Base-by-base conservation (phyloP, 371 early-diverging fungal species). In the Apophysomyces ossiformis region DNA sequence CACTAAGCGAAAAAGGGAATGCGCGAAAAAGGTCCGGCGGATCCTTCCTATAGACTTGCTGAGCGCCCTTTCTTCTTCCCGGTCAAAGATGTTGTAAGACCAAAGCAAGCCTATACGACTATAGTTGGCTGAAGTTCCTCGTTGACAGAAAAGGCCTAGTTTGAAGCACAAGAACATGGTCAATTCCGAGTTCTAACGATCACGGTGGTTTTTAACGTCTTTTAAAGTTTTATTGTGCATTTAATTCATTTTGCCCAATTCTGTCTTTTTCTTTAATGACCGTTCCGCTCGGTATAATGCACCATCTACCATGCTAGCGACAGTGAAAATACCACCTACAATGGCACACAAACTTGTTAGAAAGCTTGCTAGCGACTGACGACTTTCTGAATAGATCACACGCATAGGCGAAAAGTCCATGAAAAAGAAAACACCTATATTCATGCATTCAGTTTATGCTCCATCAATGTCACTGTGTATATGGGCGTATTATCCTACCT, bases 401-500 rank as follows among this genome's bases (percentile, higher is more conserved):
- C 92, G 83, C 96, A 98, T 96, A 5, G 99, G 98, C 13, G 98
- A 96, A 72, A 97, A 96, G 39, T 98, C 97, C 75, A 89, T 93
- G 76, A 93, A 90, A 77, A 98, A 93, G 75, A 95, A 96, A 16
- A 98, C 89, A 35, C 96, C 95, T 82, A 68, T 11, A 41, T 8
- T 5, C 54, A 6, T 37, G 15, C 21, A 15, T 36, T 36, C 21
- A 12, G 44, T 7, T 13, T 13, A 18, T n/a, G 5, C 35, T 7
- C n/a, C 18, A 43, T 35, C 26, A 13, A 45, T 12, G 32, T 9
- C 37, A 4, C 5, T 46, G 12, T 15, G 8, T 26, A 26, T 26
- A 26, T 26, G 32, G 2, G 32, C 32, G 3, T 2, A 43, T 35
- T 7, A 35, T 11, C 69, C 64, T 81, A 79, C 88, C 89, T 68